Conservation (phyloP, 1,139 yeast species). For the Kodamaea ohmeri region DNA sequence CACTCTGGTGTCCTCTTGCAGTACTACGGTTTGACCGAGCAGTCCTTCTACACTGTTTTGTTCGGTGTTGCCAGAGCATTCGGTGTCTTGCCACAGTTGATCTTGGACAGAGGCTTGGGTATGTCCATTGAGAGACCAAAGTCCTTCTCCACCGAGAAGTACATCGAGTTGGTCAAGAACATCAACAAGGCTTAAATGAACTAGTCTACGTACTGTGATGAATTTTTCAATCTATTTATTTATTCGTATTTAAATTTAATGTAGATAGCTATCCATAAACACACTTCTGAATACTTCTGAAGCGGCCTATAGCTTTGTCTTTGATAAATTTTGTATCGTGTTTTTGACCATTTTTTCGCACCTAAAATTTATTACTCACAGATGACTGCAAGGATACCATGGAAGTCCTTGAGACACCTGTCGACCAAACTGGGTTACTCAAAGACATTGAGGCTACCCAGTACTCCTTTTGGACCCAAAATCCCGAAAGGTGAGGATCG, state of each 20-base stretch:
- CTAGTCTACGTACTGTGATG: conserved; percentile 9
- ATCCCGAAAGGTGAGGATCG: conserved; percentile 33
- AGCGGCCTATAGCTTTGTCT: neutral
- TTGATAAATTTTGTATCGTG: conserved; percentile 4
- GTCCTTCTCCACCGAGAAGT: conserved; percentile 78
- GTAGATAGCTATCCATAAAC: too few species aligned
- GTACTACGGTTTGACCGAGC: conserved; percentile 94
- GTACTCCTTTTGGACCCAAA: conserved; percentile 42
- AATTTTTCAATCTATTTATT: conserved; percentile 11
- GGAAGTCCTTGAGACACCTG: conserved; percentile 8
- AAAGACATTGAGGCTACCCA: conserved; percentile 40
- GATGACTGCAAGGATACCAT: conserved; percentile 9
- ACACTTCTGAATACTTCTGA: too few species aligned
- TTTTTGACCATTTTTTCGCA: conserved; percentile 1
- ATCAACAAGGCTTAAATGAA: conserved; percentile 27
- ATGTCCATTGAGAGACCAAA: conserved; percentile 97
- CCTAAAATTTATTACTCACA: neutral
- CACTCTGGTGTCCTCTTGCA: conserved; percentile 96
- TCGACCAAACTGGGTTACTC: conserved; percentile 22
- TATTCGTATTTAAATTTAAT: conserved; percentile 14
- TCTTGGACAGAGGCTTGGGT: conserved; percentile 94
- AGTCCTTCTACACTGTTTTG: conserved; percentile 94
- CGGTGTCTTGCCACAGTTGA: conserved; percentile 96
- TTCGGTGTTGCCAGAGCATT: conserved; percentile 98
- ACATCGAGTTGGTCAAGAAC: conserved; percentile 59